Percentiles rank a stretch among this genome's conserved stretches.
These are phyloP conservation scores for Hordeum marinum DNA, from an alignment of 176 grass and related monocot species.

Conservation along the genomic window DNA sequence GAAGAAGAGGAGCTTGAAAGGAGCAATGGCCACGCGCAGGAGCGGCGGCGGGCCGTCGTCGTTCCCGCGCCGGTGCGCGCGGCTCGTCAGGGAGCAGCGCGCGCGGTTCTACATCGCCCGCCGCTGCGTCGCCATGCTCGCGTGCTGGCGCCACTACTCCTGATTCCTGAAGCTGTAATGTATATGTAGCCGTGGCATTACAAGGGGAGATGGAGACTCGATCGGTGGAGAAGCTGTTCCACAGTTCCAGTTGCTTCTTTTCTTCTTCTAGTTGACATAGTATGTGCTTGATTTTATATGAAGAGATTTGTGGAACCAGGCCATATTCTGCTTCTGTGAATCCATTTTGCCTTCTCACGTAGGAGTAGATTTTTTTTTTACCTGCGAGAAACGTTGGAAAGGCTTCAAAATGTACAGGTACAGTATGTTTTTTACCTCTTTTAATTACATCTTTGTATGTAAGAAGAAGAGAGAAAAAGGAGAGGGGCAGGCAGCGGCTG, in stretches of 20 bases:
- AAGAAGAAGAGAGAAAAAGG: too few species aligned
- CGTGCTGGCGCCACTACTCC: constrained; percentile 48
- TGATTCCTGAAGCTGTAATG: background rate
- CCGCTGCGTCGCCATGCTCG: constrained; percentile 61
- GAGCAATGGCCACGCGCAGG: background rate
- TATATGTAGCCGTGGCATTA: too few species aligned
- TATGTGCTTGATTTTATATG: background rate
- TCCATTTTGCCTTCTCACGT: background rate
- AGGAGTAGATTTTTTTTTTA: background rate
- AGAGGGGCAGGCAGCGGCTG: background rate
- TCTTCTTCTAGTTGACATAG: background rate
- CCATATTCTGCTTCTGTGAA: background rate
- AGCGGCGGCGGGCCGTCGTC: background rate
- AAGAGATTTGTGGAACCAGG: background rate
- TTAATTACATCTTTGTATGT: background rate
- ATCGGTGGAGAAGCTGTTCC: background rate
- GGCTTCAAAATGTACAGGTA: background rate
- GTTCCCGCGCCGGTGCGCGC: constrained; percentile 36
- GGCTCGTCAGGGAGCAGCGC: constrained; percentile 41
- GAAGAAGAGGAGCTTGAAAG: background rate
- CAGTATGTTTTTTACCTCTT: too few species aligned
- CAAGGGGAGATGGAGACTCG: background rate
- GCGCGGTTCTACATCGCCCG: constrained; percentile 55
- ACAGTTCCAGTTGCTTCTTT: background rate
- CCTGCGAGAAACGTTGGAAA: background rate